Percentiles rank a stretch among this genome's conserved stretches.
Conservation (phyloP, 106 monocot genomes). For the Acorus calamus region DNA sequence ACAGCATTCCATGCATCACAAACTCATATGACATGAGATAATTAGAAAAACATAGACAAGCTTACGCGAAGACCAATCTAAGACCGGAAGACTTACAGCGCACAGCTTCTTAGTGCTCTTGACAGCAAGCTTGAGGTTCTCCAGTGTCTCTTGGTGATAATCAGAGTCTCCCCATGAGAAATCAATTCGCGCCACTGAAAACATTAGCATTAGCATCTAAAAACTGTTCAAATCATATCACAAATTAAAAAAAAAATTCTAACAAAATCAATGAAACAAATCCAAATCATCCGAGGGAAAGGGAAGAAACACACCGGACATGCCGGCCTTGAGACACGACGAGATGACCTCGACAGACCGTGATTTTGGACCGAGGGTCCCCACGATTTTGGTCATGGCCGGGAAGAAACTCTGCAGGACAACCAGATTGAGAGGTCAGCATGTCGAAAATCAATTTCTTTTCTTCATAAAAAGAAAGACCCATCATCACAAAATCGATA, state of each 20-base stretch:
- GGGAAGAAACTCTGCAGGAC: conserved; percentile 80
- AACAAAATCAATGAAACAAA: not conserved
- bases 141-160: conserved; percentile 89
- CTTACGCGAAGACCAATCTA: too few relatives aligned
- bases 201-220: too few relatives aligned
- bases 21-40: too few relatives aligned
- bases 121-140: conserved; percentile 82
- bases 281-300: not conserved
- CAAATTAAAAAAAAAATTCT: not conserved
- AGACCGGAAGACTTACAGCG: conserved; percentile 39
- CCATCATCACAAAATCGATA: too few relatives aligned
- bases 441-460: too few relatives aligned
- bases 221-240: too few relatives aligned
- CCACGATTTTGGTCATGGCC: conserved; percentile 97
- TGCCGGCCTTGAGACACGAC: conserved; percentile 86
- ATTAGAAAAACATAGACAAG: too few relatives aligned
- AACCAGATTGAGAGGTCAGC: not conserved
- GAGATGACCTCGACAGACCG: conserved; percentile 80
- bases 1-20: too few relatives aligned
- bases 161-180: conserved; percentile 89
- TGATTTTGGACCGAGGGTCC: conserved; percentile 93
- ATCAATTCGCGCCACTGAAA: conserved; percentile 85
- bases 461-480: too few relatives aligned
- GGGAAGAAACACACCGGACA: conserved; percentile 56
- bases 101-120: conserved; percentile 95